Percentiles rank a stretch among this genome's conserved stretches.
These are phyloP conservation scores for Epichloe sibirici DNA, from an alignment of 2,329 filamentous ascomycete genomes.

Conservation along the genomic window DNA sequence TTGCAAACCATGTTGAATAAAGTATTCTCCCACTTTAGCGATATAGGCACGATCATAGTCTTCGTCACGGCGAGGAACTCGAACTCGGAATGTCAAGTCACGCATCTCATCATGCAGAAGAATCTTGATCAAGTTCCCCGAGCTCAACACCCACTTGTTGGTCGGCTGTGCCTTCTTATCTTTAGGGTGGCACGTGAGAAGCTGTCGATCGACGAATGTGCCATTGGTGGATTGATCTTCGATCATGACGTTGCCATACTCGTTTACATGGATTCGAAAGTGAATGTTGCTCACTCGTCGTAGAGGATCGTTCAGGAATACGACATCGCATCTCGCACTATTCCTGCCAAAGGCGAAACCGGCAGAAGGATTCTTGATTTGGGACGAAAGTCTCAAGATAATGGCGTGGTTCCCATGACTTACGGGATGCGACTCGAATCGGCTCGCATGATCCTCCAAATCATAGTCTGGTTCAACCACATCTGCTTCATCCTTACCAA, in stretches of 20 bases:
- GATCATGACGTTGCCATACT: slow-evolving; percentile 78
- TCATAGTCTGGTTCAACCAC: slow-evolving; percentile 39
- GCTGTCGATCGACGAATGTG: slow-evolving; percentile 65
- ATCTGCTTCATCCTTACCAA: slow-evolving; percentile 35
- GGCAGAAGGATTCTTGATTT: slow-evolving; percentile 50
- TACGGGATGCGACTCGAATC: slow-evolving; percentile 32
- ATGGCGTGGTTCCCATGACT: slow-evolving; percentile 53
- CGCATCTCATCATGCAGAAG: slow-evolving; percentile 36
- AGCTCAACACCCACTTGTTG: slow-evolving; percentile 49
- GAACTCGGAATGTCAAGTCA: slow-evolving; percentile 72
- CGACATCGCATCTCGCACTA: slow-evolving; percentile 55
- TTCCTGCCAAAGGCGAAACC: slow-evolving; percentile 89
- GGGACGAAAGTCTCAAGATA: slow-evolving; percentile 66
- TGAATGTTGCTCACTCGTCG: slow-evolving; percentile 86
- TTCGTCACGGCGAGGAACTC: slow-evolving; percentile 66
- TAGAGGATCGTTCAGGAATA: slow-evolving; percentile 51
- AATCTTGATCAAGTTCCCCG: slow-evolving; percentile 63
- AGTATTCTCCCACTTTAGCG: slow-evolving; percentile 57
- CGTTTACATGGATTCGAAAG: slow-evolving; percentile 85
- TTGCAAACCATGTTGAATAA: slow-evolving; percentile 28
- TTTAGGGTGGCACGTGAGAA: slow-evolving; percentile 40
- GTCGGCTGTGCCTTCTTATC: slow-evolving; percentile 17
- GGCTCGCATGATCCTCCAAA: slow-evolving; percentile 35
- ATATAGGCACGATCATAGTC: slow-evolving; percentile 52
- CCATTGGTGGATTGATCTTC: slow-evolving; percentile 95